phyloP scores from a whole-genome alignment of 768 basidiomycete species.

The Mycena galopus region DNA sequence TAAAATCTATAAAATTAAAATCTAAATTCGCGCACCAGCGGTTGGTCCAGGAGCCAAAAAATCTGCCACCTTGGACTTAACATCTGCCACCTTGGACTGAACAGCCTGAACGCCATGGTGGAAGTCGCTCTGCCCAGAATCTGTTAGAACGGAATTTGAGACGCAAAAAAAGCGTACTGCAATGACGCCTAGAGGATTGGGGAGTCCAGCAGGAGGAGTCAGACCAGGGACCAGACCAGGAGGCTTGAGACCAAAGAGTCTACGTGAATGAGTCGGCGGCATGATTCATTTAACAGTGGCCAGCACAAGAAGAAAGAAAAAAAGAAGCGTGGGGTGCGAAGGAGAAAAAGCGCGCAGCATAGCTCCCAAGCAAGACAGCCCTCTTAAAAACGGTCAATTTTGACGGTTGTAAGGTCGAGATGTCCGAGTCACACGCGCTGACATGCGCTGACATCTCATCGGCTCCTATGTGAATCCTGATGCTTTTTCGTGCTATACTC shows the following conservation, averaged over 20 bases:
- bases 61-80: too few species aligned
- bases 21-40: too few species aligned
- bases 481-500: slow-evolving; percentile 20
- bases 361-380: neutral
- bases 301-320: slow-evolving; percentile 34
- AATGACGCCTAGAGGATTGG: neutral
- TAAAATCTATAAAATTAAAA: too few species aligned
- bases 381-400: neutral
- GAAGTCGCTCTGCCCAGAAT: too few species aligned
- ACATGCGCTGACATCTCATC: neutral
- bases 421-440: too few species aligned
- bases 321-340: slow-evolving; percentile 11
- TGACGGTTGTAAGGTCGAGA: neutral
- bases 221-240: too few species aligned
- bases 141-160: too few species aligned
- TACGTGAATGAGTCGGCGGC: slow-evolving; percentile 3
- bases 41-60: neutral
- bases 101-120: too few species aligned
- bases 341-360: neutral
- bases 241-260: neutral
- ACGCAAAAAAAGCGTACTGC: neutral
- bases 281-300: slow-evolving; percentile 34
- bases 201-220: too few species aligned
- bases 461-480: neutral
- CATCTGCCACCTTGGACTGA: too few species aligned